Evolutionary conservation across 2,329 filamentous ascomycete genomes (phyloP).

Genomic region (Fusarium nematophilum): DNA sequence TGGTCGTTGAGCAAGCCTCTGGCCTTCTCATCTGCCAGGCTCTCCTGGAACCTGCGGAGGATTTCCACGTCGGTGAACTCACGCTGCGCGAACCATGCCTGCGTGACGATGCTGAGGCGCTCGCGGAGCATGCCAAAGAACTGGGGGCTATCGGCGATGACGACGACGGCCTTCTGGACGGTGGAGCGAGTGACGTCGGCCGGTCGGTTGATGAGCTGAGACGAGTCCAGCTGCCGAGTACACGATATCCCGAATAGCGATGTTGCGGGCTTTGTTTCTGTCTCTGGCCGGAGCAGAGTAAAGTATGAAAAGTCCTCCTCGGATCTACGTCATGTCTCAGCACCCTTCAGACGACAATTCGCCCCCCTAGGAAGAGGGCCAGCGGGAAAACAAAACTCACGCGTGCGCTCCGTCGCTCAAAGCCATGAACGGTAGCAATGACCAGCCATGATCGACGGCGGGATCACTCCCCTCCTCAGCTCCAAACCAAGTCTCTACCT

Average conservation of each 20-base stretch:
- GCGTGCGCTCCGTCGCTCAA: conserved; percentile 95
- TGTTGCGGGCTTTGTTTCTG: conserved; percentile 68
- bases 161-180: conserved; percentile 97
- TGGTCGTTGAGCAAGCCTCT: conserved; percentile 70
- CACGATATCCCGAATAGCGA: conserved; percentile 97
- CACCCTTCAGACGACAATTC: conserved; percentile 3
- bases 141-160: conserved; percentile 91
- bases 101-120: conserved; percentile 88
- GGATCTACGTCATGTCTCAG: conserved; percentile 67
- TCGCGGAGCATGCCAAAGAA: conserved; percentile 92
- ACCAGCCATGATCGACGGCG: conserved; percentile 87
- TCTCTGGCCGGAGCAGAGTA: conserved; percentile 78
- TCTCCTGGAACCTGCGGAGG: conserved; percentile 89
- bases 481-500: conserved; percentile 94
- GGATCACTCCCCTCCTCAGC: conserved; percentile 80
- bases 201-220: conserved; percentile 79
- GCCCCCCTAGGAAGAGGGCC: not conserved
- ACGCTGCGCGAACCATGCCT: conserved; percentile 94
- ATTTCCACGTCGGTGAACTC: conserved; percentile 95
- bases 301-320: conserved; percentile 99
- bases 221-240: conserved; percentile 88
- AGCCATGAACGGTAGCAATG: conserved; percentile 94
- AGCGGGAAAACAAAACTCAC: conserved; percentile 62
- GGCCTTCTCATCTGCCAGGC: conserved; percentile 75
- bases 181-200: conserved; percentile 95